Evolutionary conservation across 768 basidiomycete species (phyloP).

Genomic region (Cantharellus anzutake): DNA sequence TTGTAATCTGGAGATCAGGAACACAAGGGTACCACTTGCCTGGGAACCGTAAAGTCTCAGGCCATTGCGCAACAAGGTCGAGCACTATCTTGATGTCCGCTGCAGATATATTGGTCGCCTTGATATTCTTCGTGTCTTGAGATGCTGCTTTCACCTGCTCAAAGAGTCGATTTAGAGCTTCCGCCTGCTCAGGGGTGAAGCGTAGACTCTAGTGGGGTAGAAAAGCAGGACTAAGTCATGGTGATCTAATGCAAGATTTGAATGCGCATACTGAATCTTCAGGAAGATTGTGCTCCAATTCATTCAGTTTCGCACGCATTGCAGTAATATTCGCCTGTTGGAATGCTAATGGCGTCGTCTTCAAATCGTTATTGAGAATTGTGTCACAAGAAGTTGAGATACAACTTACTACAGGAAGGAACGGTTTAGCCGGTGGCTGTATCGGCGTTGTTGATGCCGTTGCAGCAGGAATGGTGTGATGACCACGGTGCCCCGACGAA

Average conservation of each 20-base stretch:
- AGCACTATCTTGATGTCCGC: constrained; percentile 42
- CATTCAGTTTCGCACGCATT: constrained; percentile 63
- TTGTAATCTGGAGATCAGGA: neutral
- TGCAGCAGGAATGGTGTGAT: neutral
- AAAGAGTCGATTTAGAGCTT: constrained; percentile 42
- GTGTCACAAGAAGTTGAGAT: neutral
- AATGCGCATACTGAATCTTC: constrained; percentile 37
- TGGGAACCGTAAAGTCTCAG: constrained; percentile 50
- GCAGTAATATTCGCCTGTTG: constrained; percentile 66
- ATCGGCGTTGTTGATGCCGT: constrained; percentile 14
- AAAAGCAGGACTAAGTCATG: too few relatives aligned
- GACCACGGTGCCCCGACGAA: neutral
- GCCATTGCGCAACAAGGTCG: constrained; percentile 56
- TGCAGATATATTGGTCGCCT: constrained; percentile 15
- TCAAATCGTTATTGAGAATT: neutral
- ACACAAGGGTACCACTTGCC: constrained; percentile 20
- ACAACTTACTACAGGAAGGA: constrained; percentile 15
- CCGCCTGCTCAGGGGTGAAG: constrained; percentile 21
- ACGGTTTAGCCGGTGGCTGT: constrained; percentile 17
- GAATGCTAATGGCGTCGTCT: constrained; percentile 57
- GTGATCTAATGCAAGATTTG: too few relatives aligned
- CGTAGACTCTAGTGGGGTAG: too few relatives aligned
- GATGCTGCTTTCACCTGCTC: constrained; percentile 32
- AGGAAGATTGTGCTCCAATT: constrained; percentile 34
- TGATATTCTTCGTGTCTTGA: constrained; percentile 8